These are phyloP conservation scores for Tulasnella sp. DNA, from an alignment of 768 basidiomycete species.

Conservation along the genomic window DNA sequence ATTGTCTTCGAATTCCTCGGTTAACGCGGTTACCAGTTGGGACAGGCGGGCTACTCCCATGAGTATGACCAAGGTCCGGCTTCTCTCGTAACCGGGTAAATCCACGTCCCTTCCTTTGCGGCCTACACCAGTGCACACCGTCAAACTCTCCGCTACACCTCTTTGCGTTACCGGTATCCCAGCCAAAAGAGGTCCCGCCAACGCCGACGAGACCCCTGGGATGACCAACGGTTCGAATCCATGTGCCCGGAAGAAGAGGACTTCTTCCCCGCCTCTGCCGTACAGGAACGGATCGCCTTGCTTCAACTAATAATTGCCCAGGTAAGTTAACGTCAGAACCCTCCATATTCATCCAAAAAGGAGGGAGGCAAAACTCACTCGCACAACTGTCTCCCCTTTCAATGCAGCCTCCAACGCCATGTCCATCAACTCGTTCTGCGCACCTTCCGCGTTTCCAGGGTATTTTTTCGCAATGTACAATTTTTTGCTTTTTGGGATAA, in stretches of 20 bases:
- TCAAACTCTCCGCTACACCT: constrained; percentile 84
- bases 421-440: constrained; percentile 93
- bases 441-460: constrained; percentile 94
- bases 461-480: constrained; percentile 94
- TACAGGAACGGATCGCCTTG: constrained; percentile 97
- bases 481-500: constrained; percentile 66
- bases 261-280: constrained; percentile 91
- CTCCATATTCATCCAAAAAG: neutral
- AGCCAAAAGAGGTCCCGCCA: constrained; percentile 85
- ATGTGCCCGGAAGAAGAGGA: constrained; percentile 81
- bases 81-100: constrained; percentile 83
- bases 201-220: constrained; percentile 84
- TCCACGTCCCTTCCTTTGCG: constrained; percentile 74
- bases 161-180: constrained; percentile 94
- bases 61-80: constrained; percentile 74
- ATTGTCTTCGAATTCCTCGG: constrained; percentile 27
- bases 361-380: constrained; percentile 49
- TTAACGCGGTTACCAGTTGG: constrained; percentile 64
- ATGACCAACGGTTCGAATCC: constrained; percentile 82
- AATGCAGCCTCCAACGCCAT: constrained; percentile 78
- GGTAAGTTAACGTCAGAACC: neutral
- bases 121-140: constrained; percentile 93
- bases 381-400: constrained; percentile 78
- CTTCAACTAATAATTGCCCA: constrained; percentile 60
- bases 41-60: constrained; percentile 92